phyloP scores from a whole-genome alignment of 2,329 filamentous ascomycete species.

The Colletotrichum higginsianum region DNA sequence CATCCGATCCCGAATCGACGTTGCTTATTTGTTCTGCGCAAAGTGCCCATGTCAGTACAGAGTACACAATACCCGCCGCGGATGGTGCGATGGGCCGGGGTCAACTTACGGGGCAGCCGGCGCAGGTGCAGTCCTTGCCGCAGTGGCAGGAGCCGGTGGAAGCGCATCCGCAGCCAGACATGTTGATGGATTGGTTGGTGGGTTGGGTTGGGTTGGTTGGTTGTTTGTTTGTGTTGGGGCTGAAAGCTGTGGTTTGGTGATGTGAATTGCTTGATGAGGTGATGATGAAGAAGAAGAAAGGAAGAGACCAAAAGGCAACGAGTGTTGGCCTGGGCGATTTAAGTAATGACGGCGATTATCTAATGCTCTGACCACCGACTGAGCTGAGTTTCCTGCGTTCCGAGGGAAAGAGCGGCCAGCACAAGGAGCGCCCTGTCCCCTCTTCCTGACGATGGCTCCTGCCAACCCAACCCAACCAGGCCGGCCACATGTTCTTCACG shows the following conservation, averaged over 20 bases:
- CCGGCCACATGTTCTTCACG: constrained; percentile 24
- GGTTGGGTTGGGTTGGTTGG: neutral
- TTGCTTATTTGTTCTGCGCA: constrained; percentile 37
- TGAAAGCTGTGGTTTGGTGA: neutral
- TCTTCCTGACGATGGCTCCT: neutral
- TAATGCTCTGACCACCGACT: constrained; percentile 1
- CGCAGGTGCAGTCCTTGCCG: constrained; percentile 59
- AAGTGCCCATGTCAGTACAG: neutral
- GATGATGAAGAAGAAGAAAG: constrained; percentile 18
- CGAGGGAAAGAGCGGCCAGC: constrained; percentile 5
- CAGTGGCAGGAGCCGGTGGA: constrained; percentile 59
- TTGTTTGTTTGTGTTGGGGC: constrained; percentile 1
- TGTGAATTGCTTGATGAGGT: constrained; percentile 15
- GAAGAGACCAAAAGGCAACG: too few species aligned
- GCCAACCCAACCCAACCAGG: constrained; percentile 24
- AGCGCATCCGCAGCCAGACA: constrained; percentile 61
- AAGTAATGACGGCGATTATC: constrained; percentile 34
- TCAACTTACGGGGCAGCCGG: constrained; percentile 59
- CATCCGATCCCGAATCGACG: neutral
- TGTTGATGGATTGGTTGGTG: constrained; percentile 49
- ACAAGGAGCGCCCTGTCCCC: constrained; percentile 2
- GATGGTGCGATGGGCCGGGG: constrained; percentile 22
- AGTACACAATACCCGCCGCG: neutral
- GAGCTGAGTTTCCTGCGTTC: neutral
- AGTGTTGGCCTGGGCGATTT: constrained; percentile 17